Conservation (phyloP, 192 early-diverging fungal species). For the Umbelopsis sp. region DNA sequence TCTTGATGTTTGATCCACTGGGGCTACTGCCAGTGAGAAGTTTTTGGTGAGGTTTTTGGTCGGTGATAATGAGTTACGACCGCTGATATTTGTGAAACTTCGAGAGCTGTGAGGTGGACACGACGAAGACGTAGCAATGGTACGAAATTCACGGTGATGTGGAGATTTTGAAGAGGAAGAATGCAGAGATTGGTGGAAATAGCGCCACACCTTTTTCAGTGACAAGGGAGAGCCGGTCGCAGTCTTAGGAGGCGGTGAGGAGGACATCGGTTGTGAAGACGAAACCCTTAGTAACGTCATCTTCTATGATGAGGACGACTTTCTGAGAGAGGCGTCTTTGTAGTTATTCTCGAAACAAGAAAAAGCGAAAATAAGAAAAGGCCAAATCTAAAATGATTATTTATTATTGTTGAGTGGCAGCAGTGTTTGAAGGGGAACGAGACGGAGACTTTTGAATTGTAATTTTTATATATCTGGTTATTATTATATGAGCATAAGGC, state of each 20-base stretch:
- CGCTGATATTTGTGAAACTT: not conserved
- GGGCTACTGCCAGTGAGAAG: not conserved
- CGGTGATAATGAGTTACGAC: not conserved
- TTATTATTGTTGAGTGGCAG: too few relatives aligned
- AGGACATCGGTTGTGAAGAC: not conserved
- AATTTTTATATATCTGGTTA: not conserved
- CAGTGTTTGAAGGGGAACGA: not conserved
- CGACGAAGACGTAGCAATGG: not conserved
- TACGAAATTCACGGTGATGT: slow-evolving; percentile 5
- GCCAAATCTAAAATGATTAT: too few relatives aligned
- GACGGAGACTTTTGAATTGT: not conserved
- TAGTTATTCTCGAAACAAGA: too few relatives aligned
- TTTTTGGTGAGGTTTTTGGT: not conserved
- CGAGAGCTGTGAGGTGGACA: slow-evolving; percentile 4
- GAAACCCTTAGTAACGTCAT: slow-evolving; percentile 18
- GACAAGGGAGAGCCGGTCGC: not conserved
- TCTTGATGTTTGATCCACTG: not conserved
- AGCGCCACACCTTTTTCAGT: slow-evolving; percentile 19
- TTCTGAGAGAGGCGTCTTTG: not conserved
- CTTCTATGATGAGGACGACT: not conserved
- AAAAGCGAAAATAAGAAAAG: too few relatives aligned
- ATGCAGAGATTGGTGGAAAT: slow-evolving; percentile 7
- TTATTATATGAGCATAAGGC: not conserved
- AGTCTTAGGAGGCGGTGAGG: not conserved
- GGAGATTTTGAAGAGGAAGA: not conserved